Conservation (phyloP, 352 stramenopile species). For the Phytophthora multivora region DNA sequence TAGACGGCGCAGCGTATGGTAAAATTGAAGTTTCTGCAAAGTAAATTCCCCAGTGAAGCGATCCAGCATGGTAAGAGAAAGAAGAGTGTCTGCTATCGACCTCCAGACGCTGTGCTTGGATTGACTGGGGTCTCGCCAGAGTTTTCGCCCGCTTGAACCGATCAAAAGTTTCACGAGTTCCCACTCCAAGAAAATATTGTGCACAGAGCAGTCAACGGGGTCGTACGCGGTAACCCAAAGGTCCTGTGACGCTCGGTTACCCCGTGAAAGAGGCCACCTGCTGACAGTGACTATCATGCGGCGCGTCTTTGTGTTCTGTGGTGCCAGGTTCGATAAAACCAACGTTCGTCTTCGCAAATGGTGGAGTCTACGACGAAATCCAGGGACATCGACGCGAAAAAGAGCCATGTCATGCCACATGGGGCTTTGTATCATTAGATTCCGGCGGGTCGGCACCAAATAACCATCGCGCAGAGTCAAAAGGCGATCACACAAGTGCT, state of each 20-base stretch:
- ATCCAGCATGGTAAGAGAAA: constrained; percentile 69
- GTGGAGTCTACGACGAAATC: constrained; percentile 46
- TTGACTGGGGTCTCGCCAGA: constrained; percentile 16
- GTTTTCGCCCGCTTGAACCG: constrained; percentile 16
- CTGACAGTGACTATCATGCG: constrained; percentile 61
- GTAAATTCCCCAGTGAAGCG: constrained; percentile 75
- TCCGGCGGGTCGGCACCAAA: constrained; percentile 48
- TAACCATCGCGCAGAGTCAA: constrained; percentile 55
- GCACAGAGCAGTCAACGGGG: constrained; percentile 31
- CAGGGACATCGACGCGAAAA: constrained; percentile 51
- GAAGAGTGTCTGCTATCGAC: constrained; percentile 50
- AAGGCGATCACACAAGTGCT: constrained; percentile 39
- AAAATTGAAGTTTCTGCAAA: constrained; percentile 71
- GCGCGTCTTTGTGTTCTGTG: constrained; percentile 10
- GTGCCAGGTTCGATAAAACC: constrained; percentile 31
- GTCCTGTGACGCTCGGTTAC: constrained; percentile 9
- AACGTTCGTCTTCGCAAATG: constrained; percentile 45
- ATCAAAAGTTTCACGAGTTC: constrained; percentile 66
- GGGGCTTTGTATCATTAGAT: constrained; percentile 49
- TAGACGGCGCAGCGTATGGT: constrained; percentile 59
- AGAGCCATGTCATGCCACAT: constrained; percentile 31
- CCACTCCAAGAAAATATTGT: constrained; percentile 76
- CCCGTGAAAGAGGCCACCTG: constrained; percentile 28
- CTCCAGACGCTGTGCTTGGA: constrained; percentile 18
- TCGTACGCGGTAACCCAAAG: constrained; percentile 69